Conservation (phyloP, 768 basidiomycete genomes). For the Tylopilus balloui region DNA sequence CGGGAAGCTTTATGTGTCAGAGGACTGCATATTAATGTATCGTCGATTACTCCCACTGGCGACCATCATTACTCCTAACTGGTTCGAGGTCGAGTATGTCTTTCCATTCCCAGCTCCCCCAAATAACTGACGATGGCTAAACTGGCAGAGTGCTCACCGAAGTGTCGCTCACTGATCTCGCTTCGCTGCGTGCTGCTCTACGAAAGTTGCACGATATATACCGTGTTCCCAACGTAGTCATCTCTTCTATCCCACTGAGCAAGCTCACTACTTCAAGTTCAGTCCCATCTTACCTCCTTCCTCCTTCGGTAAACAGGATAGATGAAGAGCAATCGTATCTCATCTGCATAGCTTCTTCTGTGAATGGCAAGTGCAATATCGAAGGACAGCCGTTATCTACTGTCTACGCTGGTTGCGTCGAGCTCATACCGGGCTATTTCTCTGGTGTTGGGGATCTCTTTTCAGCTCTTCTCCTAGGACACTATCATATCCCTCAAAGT, state of each 20-base stretch:
- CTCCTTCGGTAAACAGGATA: background rate
- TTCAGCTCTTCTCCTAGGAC: constrained; percentile 83
- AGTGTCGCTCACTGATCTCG: constrained; percentile 57
- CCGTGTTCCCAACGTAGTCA: constrained; percentile 80
- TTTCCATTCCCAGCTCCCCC: background rate
- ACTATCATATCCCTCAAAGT: constrained; percentile 45
- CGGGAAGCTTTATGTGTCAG: constrained; percentile 82
- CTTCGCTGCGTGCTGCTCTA: constrained; percentile 66
- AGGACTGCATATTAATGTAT: constrained; percentile 85
- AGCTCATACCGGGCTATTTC: constrained; percentile 85
- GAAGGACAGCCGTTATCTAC: constrained; percentile 28
- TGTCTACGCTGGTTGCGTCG: constrained; percentile 70
- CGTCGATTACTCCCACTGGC: constrained; percentile 74
- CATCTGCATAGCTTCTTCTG: constrained; percentile 75
- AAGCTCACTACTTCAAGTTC: constrained; percentile 52
- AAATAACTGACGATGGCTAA: background rate
- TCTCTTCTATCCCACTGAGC: constrained; percentile 79
- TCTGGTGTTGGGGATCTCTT: constrained; percentile 97
- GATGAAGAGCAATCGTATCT: constrained; percentile 44
- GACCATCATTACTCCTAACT: constrained; percentile 94
- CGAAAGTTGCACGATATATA: constrained; percentile 70
- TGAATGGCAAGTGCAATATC: constrained; percentile 19
- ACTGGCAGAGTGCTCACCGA: constrained; percentile 67
- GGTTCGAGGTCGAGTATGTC: constrained; percentile 91
- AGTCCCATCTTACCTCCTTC: constrained; percentile 47